Base-by-base conservation (phyloP, 257 asterid genomes). In the Orobanche coerulescens region DNA sequence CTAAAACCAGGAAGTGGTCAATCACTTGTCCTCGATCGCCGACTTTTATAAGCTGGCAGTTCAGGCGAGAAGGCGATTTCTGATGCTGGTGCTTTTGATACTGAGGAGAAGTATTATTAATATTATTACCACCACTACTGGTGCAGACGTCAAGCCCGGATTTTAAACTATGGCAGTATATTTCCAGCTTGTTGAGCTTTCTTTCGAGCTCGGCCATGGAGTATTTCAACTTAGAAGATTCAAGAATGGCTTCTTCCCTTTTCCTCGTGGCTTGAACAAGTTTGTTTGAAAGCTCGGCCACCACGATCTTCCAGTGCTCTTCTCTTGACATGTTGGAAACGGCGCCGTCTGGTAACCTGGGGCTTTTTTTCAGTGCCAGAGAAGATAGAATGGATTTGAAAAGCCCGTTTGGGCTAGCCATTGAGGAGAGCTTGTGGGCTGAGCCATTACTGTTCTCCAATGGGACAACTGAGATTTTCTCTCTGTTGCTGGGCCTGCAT, bases 131-230 rank as follows among this genome's bases (percentile, higher is more conserved):
- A 23, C 42, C 67, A 20, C 13, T 13, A 14, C 24, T 72, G 22
- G 40, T 68, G 20, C 84, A 83, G 16, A 66, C 78, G 31, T 91
- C 92, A 22, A 86, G 94, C 53, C 84, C 94, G 4, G 96, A 86
- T 54, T 84, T 93, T 73, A 93, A 53, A 26, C 56, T 73, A 20
- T 86, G 95, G 72, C 98, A 93, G 58, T 93, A 86, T 68, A 89
- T 77, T 78, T 89, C 98, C 25, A 93, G 75, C 50, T 89, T 84
- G 71, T 84, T 93, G 2, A 93, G 86, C 83, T 93, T 93, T 64
- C 77, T 88, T 74, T 93, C 98, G 24, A 93, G 93, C 83, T 93
- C 97, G 6, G 86, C 72, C 94, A 89, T 80, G 39, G 97, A 80
- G 71, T 75, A 60, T 16, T 89, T 93, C 74, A 93, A 61, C 63